Percentiles rank a stretch among this genome's conserved stretches.
Conservation (phyloP, 257 asterid species). For the Salvia miltiorrhiza region DNA sequence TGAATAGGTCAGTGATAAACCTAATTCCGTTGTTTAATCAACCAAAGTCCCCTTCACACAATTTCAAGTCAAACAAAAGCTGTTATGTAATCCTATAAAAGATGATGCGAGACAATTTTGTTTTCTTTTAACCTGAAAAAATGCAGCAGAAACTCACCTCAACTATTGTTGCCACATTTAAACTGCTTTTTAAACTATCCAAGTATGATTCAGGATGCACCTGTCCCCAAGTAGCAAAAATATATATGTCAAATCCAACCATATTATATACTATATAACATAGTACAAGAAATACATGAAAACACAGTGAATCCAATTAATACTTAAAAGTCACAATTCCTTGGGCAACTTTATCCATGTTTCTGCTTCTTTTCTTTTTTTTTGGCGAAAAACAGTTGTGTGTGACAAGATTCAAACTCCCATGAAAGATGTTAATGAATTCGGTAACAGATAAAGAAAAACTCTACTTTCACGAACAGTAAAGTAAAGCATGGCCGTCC, state of each 20-base stretch:
- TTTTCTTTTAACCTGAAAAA: background rate
- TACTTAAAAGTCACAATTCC: background rate
- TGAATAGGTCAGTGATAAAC: background rate
- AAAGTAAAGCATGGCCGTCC: background rate
- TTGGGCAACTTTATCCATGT: background rate
- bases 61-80: slow-evolving; percentile 1
- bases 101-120: background rate
- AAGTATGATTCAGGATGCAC: slow-evolving; percentile 83
- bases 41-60: background rate
- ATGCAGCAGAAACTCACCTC: slow-evolving; percentile 46
- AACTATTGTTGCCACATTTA: slow-evolving; percentile 63
- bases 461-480: background rate
- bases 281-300: background rate
- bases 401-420: background rate
- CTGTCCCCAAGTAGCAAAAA: slow-evolving; percentile 39
- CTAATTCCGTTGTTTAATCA: background rate
- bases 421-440: background rate
- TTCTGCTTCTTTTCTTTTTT: background rate
- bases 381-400: background rate
- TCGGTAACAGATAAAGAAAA: background rate
- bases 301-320: background rate
- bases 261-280: background rate
- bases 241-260: slow-evolving; percentile 15
- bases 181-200: slow-evolving; percentile 71
- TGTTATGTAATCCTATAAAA: background rate